These are phyloP conservation scores for Candida xiaguanensis DNA, from an alignment of 805 yeast genomes.

Conservation along the genomic window DNA sequence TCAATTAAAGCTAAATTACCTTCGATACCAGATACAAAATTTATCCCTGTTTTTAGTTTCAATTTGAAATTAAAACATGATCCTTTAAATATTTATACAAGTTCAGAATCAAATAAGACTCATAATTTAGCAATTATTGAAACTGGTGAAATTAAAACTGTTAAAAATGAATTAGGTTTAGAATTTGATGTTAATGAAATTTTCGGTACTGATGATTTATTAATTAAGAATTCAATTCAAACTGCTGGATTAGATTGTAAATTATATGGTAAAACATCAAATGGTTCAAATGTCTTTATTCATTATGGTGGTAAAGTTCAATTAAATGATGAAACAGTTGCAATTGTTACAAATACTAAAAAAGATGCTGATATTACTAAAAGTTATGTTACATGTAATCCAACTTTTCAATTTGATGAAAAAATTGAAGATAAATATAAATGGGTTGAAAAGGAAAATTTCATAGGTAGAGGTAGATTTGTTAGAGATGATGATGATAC, in stretches of 20 bases:
- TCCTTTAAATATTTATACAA: constrained; percentile 17
- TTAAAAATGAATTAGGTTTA: constrained; percentile 27
- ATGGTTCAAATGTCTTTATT: constrained; percentile 40
- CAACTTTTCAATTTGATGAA: constrained; percentile 41
- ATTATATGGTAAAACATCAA: constrained; percentile 42
- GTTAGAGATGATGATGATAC: constrained; percentile 42
- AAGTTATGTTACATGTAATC: constrained; percentile 48
- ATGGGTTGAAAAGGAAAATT: constrained; percentile 50
- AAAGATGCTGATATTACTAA: constrained; percentile 39
- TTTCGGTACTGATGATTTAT: constrained; percentile 49
- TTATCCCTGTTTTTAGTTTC: constrained; percentile 29
- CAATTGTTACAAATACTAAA: constrained; percentile 28
- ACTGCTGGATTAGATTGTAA: constrained; percentile 45
- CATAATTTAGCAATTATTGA: constrained; percentile 20
- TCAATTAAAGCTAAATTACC: constrained; percentile 9
- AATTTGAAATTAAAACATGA: constrained; percentile 23
- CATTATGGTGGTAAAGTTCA: constrained; percentile 49
- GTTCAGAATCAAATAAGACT: constrained; percentile 15
- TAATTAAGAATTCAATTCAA: constrained; percentile 23
- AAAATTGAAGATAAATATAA: constrained; percentile 39
- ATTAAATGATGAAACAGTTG: constrained; percentile 27
- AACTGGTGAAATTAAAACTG: constrained; percentile 27
- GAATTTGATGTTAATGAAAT: constrained; percentile 25
- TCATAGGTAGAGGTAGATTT: constrained; percentile 60
- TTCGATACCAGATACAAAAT: constrained; percentile 17